Evolutionary conservation across 2,329 filamentous ascomycete genomes (phyloP).

Genomic region (Fusarium annulatum): DNA sequence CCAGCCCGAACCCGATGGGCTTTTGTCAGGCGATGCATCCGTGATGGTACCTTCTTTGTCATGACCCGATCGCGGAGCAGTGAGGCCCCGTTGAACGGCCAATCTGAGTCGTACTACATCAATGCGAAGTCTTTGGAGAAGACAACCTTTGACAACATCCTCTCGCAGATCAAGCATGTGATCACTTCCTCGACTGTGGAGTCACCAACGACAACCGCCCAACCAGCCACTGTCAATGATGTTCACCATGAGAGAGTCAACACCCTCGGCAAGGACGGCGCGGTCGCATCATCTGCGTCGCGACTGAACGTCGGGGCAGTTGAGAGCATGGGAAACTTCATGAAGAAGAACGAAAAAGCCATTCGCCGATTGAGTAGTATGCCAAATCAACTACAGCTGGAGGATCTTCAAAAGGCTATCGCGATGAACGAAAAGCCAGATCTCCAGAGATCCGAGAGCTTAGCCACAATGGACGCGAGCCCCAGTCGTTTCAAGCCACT

Average conservation of each 20-base stretch:
- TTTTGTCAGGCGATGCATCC: constrained; percentile 59
- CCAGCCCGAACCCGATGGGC: constrained; percentile 65
- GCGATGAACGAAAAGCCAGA: neutral
- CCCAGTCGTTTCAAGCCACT: no score
- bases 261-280: neutral
- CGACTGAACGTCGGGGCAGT: constrained; percentile 18
- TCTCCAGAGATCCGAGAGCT: no score
- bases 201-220: accelerated
- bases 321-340: constrained; percentile 25
- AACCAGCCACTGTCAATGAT: constrained; percentile 12
- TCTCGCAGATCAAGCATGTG: constrained; percentile 30
- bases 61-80: constrained; percentile 52
- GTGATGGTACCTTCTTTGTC: constrained; percentile 64
- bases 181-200: constrained; percentile 2
- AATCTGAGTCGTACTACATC: constrained; percentile 21
- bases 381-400: constrained; percentile 15
- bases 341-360: constrained; percentile 34
- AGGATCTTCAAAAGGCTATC: neutral
- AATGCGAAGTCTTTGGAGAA: constrained; percentile 25
- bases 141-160: constrained; percentile 34
- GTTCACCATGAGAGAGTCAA: constrained; percentile 27
- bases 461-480: no score
- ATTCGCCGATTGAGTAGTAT: constrained; percentile 29
- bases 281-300: constrained; percentile 3
- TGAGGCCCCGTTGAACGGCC: neutral